Evolutionary conservation across 2,329 filamentous ascomycete genomes (phyloP), one percentile per base, ranked within the genome.

Genomic region (Fusarium subtropicale): DNA sequence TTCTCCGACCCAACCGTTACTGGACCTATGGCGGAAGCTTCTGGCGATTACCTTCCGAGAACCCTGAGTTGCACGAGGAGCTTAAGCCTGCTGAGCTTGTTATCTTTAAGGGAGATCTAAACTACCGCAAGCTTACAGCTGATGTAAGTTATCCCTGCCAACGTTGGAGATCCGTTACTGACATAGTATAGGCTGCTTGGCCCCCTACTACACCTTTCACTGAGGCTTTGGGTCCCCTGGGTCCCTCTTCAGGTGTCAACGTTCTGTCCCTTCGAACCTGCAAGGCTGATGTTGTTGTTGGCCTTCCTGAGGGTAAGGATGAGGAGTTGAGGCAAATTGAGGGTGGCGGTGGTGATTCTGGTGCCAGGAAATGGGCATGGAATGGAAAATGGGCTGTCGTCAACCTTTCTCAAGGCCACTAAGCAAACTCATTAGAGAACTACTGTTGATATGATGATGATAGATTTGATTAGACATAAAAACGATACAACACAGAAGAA

Each of bases 381-480:
- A 92, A 88, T 76, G 95, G 95, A 42, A 97, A 97, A 80, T 98
- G 93, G 92, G 95, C 95, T 8, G 93, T 98, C n/a, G 90, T 97
- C 7, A 94, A 73, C 51, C 68, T 81, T 11, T 81, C 80, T 7
- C 63, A 79, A 44, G 79, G 77, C 10, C 71, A 74, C 36, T 80
- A 70, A 66, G n/a, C 4, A 13, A 42, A 46, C 9, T 34, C 24
- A 6, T 36, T 36, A 11, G 7, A 11, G 47, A 44, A 39, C 33
- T 50, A 34, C 39, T 56, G 45, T 66, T 67, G 48, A 62, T 59
- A 61, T 71, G 50, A 60, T 60, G 60, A 60, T 56, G 54, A 66
- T 63, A 69, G 39, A 71, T 24, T 36, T 56, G 55, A 39, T 34
- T 67, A 69, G 54, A 70, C 46, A 24, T 48, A 60, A 61, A 22